These are phyloP conservation scores for Sarocladiaceae sp. DNA, from an alignment of 2,329 filamentous ascomycete species.

Conservation along the genomic window DNA sequence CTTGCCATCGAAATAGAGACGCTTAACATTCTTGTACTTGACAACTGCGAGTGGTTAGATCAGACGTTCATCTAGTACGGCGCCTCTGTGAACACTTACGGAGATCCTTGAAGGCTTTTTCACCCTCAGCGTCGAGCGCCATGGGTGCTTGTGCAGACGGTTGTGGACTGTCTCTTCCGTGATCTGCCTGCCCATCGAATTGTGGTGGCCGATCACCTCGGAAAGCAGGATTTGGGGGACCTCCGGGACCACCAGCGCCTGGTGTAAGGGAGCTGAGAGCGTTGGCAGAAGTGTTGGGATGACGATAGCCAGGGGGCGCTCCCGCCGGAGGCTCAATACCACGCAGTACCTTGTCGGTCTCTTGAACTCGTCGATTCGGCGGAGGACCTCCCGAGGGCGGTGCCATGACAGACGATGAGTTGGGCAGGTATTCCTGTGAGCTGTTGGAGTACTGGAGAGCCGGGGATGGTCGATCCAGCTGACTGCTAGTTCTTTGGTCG, in stretches of 20 bases:
- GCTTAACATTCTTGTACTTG: slow-evolving; percentile 98
- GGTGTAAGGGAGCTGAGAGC: slow-evolving; percentile 40
- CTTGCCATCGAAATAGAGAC: slow-evolving; percentile 95
- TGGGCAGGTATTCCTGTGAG: not conserved
- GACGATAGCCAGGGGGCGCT: slow-evolving; percentile 48
- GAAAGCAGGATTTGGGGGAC: slow-evolving; percentile 30
- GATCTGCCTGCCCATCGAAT: slow-evolving; percentile 43
- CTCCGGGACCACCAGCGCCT: slow-evolving; percentile 24
- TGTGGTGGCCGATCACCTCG: slow-evolving; percentile 35
- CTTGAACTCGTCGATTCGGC: slow-evolving; percentile 42
- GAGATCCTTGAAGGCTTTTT: slow-evolving; percentile 55
- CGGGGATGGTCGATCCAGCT: slow-evolving; percentile 39
- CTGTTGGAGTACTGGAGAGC: slow-evolving; percentile 31
- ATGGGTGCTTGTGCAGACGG: slow-evolving; percentile 35
- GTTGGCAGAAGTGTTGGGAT: slow-evolving; percentile 41
- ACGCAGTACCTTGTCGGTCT: slow-evolving; percentile 43
- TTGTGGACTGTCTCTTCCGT: slow-evolving; percentile 54
- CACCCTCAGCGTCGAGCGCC: slow-evolving; percentile 38
- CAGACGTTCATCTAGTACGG: too few species aligned
- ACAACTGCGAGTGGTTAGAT: slow-evolving; percentile 54
- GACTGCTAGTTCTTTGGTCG: slow-evolving; percentile 36
- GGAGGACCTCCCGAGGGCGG: slow-evolving; percentile 40
- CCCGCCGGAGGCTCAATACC: slow-evolving; percentile 39
- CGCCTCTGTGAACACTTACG: too few species aligned
- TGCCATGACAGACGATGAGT: slow-evolving; percentile 38